Base-by-base conservation (phyloP, 192 early-diverging fungal genomes). In the Rhizophlyctis rosea region DNA sequence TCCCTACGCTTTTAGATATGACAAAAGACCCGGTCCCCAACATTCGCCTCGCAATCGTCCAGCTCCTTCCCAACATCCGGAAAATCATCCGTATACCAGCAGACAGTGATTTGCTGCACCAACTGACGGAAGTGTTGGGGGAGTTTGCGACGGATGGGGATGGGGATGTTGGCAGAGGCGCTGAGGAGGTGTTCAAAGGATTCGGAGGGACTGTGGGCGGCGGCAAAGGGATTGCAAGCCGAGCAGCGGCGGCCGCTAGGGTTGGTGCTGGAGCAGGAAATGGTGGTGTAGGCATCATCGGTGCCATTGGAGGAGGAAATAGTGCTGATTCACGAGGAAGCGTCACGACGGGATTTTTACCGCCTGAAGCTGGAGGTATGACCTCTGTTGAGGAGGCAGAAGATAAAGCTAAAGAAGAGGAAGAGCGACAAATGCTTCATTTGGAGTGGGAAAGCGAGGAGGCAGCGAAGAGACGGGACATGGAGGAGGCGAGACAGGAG, bases 11-110 rank as follows among this genome's bases (percentile, higher is more conserved):
- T 34, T 53, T 79, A 16, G 70, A 67, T 18, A 39, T 76, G 35
- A 67, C 69, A 18, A 52, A 68, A 50, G 79, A 81, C 52, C 62
- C 68, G 3, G 73, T 81, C n/a, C 48, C 74, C 29, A 81, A 81
- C 60, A 53, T 81, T 27, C 61, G 76, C 2, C 35, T 78, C 30
- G 34, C 59, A 24, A 56, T 76, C 36, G 62, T 68, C 3, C 30
- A 54, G 13, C 54, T 76, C 4, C 50, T 73, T 2, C 68, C 67
- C 27, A 44, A 53, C 31, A 54, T 79, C 24, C 64, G 73, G 25
- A 47, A 64, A 25, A 57, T 49, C n/a, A 60, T 79, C 9, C 53
- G 65, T 14, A 49, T 54, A 34, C 64, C 73, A 0, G 47, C 44
- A 47, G 68, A 74, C 56, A 57, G 59, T 9, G 54, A 53, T 4